A percentile compares a stretch with the other conserved stretches of the same genome.
Evolutionary conservation across 495 filamentous ascomycete genomes (phyloP).

Genomic region (Xylaria nigripes): DNA sequence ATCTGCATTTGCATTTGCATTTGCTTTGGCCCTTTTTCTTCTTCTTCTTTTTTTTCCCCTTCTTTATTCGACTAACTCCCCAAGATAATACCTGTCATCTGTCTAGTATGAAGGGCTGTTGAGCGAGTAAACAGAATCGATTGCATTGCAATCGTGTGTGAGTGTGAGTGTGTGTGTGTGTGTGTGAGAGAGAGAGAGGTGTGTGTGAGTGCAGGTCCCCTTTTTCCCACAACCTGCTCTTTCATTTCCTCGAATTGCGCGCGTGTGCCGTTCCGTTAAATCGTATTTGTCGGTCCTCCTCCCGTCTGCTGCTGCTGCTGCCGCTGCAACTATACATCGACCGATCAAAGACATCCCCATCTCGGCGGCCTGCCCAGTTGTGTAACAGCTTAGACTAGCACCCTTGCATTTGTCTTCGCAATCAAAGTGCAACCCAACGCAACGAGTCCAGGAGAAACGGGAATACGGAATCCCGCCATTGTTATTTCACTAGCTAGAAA

Average conservation of each 20-base stretch:
- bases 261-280: slow-evolving; percentile 2
- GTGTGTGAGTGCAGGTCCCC: slow-evolving; percentile 4
- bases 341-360: slow-evolving; percentile 13
- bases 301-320: slow-evolving; percentile 1
- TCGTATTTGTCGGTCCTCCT: slow-evolving; percentile 6
- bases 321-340: slow-evolving; percentile 13
- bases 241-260: slow-evolving; percentile 3
- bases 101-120: neutral
- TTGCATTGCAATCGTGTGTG: slow-evolving; percentile 1
- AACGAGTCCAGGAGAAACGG: neutral
- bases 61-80: slow-evolving; percentile 1
- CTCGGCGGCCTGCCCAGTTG: slow-evolving; percentile 16
- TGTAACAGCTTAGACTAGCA: slow-evolving; percentile 17
- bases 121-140: slow-evolving; percentile 3
- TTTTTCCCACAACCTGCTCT: slow-evolving; percentile 1
- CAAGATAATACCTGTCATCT: neutral
- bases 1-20: neutral
- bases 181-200: no score
- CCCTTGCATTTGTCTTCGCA: slow-evolving; percentile 11
- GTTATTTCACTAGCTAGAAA: neutral
- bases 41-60: neutral
- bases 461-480: slow-evolving; percentile 3
- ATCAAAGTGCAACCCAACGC: slow-evolving; percentile 9
- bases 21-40: neutral
- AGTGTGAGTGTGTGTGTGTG: no score